A percentile compares a stretch with the other conserved stretches of the same genome.
Conservation (phyloP, 805 yeast species). For the Dipodascus geniculatus region DNA sequence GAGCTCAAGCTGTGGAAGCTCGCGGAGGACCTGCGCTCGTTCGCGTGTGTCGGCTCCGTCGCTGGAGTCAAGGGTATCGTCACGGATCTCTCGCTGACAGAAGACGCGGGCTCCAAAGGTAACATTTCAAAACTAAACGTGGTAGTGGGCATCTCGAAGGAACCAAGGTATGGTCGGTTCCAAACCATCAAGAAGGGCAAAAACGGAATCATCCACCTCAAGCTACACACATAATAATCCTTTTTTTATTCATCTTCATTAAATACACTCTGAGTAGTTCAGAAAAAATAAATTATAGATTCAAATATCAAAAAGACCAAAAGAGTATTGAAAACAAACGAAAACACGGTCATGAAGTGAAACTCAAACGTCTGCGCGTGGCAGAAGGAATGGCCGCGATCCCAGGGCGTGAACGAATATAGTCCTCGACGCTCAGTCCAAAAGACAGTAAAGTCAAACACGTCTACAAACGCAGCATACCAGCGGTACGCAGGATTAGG, state of each 20-base stretch:
- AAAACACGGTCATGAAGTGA: conserved; percentile 7
- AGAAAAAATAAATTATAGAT: conserved; percentile 8
- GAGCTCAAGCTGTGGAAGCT: conserved; percentile 67
- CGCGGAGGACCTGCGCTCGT: conserved; percentile 45
- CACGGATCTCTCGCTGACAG: conserved; percentile 21
- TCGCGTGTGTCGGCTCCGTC: conserved; percentile 45
- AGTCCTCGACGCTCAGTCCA: conserved; percentile 16
- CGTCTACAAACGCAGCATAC: conserved; percentile 12
- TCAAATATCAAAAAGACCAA: conserved; percentile 6
- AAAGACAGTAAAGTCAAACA: conserved; percentile 14
- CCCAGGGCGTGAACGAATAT: conserved; percentile 13
- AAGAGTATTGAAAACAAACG: conserved; percentile 8
- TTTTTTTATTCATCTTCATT: background rate
- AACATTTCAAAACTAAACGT: conserved; percentile 35
- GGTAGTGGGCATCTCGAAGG: conserved; percentile 64
- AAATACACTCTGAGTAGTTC: background rate
- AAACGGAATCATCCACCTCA: conserved; percentile 47
- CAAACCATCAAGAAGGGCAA: conserved; percentile 41
- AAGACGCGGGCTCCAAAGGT: conserved; percentile 19
- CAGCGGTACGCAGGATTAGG: conserved; percentile 10
- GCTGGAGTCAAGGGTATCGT: conserved; percentile 52
- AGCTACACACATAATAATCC: background rate
- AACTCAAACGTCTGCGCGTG: conserved; percentile 12
- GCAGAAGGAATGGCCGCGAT: conserved; percentile 14
- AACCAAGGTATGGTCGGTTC: conserved; percentile 88